Base-by-base conservation (phyloP, 176 grass and related monocot genomes). In the Poa annua region DNA sequence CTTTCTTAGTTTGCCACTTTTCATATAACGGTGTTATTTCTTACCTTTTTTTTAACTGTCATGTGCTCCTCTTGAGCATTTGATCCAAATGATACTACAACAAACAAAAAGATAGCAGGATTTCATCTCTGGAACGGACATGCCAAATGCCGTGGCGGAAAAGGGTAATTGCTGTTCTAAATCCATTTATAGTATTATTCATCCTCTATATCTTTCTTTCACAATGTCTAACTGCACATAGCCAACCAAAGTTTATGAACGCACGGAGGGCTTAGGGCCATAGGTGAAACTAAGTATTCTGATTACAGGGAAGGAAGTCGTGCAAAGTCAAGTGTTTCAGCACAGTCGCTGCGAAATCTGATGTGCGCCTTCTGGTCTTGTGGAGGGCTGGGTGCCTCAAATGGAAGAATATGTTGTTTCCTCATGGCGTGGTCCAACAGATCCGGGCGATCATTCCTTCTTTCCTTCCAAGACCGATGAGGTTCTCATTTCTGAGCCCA, bases 211-310 rank as follows among this genome's bases (percentile, higher is more conserved):
- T 66, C 41, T 65, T 5, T 71, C 19, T 75, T 72, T 85, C 72
- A 82, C 44, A 89, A 72, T 78, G 25, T 86, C 63, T 47, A 78
- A 38, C 62, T 54, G 33, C 33, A 32, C 21, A 66, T 74, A 83
- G 38, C 67, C 68, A 80, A 76, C 76, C 21, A 83, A 78, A 51
- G 49, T 49, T 49, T 50, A 49, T n/a, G 26, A 9, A 71, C 62
- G 63, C 25, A 39, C n/a, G 19, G 7, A 49, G 7, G 55, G 34
- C 59, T 45, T 51, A 41, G 53, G 52, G 83, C 52, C 34, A 51
- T 11, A 33, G 33, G 8, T 54, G 53, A 42, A 44, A 15, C 32
- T 38, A 74, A 47, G 59, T 51, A 82, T 57, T 78, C 79, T 78
- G 74, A 66, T 82, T 83, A 83, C 84, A 86, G 25, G 64, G 7